These are phyloP conservation scores for Tephrocybe sp. DNA, from an alignment of 768 basidiomycete genomes.

Conservation along the genomic window DNA sequence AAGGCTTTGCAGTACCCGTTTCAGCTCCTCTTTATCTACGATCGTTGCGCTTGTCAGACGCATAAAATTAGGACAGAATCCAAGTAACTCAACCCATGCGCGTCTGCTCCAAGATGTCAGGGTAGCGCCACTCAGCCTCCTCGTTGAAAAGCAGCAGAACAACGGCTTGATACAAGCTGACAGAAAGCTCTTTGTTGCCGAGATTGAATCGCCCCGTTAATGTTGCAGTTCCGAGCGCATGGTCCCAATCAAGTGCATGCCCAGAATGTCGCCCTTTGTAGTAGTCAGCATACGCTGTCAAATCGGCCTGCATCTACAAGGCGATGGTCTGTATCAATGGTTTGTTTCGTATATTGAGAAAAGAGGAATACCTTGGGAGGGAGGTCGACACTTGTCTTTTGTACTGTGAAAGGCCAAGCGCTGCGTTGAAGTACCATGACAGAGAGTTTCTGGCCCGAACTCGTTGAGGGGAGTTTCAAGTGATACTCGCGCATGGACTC, in stretches of 20 bases:
- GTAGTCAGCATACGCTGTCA: slow-evolving; percentile 62
- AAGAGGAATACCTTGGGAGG: slow-evolving; percentile 44
- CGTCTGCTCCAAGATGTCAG: slow-evolving; percentile 66
- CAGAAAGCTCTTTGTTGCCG: slow-evolving; percentile 81
- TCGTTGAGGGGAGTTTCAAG: slow-evolving; percentile 37
- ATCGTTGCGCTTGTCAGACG: slow-evolving; percentile 23
- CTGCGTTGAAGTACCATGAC: slow-evolving; percentile 87
- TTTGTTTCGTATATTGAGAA: slow-evolving; percentile 3
- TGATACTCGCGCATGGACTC: slow-evolving; percentile 73
- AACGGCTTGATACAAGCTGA: slow-evolving; percentile 90
- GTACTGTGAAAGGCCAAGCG: slow-evolving; percentile 79
- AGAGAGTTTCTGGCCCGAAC: slow-evolving; percentile 49
- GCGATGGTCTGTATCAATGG: slow-evolving; percentile 5
- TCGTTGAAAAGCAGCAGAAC: slow-evolving; percentile 87
- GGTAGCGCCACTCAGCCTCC: slow-evolving; percentile 54
- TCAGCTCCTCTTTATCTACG: slow-evolving; percentile 69
- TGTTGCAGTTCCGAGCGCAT: slow-evolving; percentile 81
- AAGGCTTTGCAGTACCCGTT: slow-evolving; percentile 88
- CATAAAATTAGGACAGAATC: not conserved
- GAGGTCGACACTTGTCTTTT: slow-evolving; percentile 50
- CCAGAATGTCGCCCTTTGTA: slow-evolving; percentile 81
- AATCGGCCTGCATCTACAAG: slow-evolving; percentile 69
- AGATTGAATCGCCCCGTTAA: slow-evolving; percentile 67
- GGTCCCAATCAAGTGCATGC: slow-evolving; percentile 82
- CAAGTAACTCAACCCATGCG: slow-evolving; percentile 61